phyloP scores from a whole-genome alignment of 495 filamentous ascomycete genomes.

The Hypoxylon fuscum region DNA sequence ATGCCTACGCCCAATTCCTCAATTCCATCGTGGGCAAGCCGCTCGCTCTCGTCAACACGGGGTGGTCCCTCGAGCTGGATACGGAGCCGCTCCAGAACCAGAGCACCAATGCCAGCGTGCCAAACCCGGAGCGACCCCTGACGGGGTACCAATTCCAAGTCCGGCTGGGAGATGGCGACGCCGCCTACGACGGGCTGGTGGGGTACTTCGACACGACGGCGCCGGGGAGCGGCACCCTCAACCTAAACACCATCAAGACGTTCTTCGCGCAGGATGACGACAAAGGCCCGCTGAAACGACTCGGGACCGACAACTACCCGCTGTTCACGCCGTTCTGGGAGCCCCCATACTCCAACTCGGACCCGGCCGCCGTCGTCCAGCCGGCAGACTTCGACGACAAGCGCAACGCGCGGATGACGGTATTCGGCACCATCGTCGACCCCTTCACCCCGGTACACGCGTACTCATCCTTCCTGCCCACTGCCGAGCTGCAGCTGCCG shows the following conservation, averaged over 20 bases:
- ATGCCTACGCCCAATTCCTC: slow-evolving; percentile 49
- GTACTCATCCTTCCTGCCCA: slow-evolving; percentile 52
- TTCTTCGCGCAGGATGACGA: slow-evolving; percentile 36
- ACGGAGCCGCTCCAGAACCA: slow-evolving; percentile 16
- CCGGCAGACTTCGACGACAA: slow-evolving; percentile 6
- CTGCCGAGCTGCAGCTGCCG: slow-evolving; percentile 46
- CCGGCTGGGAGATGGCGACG: slow-evolving; percentile 53
- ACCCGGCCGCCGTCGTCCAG: background rate
- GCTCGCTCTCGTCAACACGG: slow-evolving; percentile 58
- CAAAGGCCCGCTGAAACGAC: slow-evolving; percentile 2
- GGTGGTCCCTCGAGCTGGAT: slow-evolving; percentile 57
- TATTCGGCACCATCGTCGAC: slow-evolving; percentile 53
- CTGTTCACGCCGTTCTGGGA: slow-evolving; percentile 38
- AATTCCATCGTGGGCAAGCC: slow-evolving; percentile 55
- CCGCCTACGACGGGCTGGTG: slow-evolving; percentile 53
- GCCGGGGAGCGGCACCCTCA: slow-evolving; percentile 30
- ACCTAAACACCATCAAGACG: slow-evolving; percentile 46
- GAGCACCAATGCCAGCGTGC: slow-evolving; percentile 1
- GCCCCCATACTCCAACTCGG: slow-evolving; percentile 6
- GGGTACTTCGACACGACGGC: slow-evolving; percentile 50
- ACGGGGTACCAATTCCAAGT: slow-evolving; percentile 50
- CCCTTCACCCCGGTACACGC: slow-evolving; percentile 55
- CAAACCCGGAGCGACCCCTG: background rate
- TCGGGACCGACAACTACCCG: slow-evolving; percentile 37
- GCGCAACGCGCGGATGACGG: slow-evolving; percentile 28